Evolutionary conservation across 768 basidiomycete species (phyloP).

Genomic region (Tricholoma matsutake): DNA sequence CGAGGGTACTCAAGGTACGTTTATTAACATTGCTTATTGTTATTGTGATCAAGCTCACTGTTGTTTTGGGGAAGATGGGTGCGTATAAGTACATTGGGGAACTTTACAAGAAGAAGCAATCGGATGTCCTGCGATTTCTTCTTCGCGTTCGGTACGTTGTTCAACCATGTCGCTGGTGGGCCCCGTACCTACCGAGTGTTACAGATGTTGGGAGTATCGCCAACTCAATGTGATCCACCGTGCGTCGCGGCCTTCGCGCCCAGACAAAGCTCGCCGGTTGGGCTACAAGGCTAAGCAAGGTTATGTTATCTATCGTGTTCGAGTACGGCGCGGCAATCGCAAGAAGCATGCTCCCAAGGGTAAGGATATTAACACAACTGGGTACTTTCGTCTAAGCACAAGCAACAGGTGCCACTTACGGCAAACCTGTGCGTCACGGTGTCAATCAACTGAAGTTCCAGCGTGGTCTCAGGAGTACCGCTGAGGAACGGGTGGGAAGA

Average conservation of each 20-base stretch:
- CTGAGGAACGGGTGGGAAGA: constrained; percentile 97
- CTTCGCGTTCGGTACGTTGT: constrained; percentile 84
- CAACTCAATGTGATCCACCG: constrained; percentile 98
- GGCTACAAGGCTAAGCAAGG: constrained; percentile 99
- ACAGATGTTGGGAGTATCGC: constrained; percentile 97
- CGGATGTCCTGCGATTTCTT: constrained; percentile 95
- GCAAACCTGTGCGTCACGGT: constrained; percentile 99
- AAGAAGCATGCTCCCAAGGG: constrained; percentile 99
- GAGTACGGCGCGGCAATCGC: constrained; percentile 97
- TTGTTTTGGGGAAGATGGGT: constrained; percentile 62
- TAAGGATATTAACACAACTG: constrained; percentile 28
- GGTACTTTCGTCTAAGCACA: background rate
- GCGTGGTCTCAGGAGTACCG: constrained; percentile 86
- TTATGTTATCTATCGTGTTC: constrained; percentile 95
- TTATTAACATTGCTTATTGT: constrained; percentile 10
- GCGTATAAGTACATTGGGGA: constrained; percentile 97
- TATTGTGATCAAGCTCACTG: background rate
- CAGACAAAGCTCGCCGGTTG: constrained; percentile 97
- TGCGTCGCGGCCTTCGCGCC: constrained; percentile 95
- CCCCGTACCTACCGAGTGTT: constrained; percentile 2
- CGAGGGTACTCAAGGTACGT: constrained; percentile 40
- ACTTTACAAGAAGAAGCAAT: constrained; percentile 98
- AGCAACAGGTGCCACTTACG: constrained; percentile 85
- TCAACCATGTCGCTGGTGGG: background rate
- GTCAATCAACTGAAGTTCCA: constrained; percentile 99